Conservation (phyloP, 2,329 filamentous ascomycete genomes). For the Mycosphaerella sp. region DNA sequence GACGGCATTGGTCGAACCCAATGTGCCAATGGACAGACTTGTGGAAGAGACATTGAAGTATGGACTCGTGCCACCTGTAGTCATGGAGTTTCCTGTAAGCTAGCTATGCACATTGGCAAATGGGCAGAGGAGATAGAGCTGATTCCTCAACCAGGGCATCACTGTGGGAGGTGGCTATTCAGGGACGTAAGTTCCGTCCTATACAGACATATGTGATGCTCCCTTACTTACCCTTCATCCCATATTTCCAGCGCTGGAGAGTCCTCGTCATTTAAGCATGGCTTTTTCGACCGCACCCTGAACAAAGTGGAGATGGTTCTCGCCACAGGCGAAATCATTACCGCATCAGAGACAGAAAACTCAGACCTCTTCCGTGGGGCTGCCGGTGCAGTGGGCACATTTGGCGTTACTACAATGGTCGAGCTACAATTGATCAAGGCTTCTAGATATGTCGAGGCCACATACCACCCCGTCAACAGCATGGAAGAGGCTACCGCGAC, state of each 20-base stretch:
- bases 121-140: background rate
- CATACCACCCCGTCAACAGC: conserved; percentile 41
- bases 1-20: conserved; percentile 62
- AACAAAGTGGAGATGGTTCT: conserved; percentile 60
- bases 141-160: conserved; percentile 43
- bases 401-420: conserved; percentile 58
- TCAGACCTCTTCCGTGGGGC: conserved; percentile 59
- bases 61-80: conserved; percentile 56
- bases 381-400: conserved; percentile 58
- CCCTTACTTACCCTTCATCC: background rate
- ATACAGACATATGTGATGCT: background rate
- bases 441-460: conserved; percentile 45
- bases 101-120: background rate
- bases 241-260: conserved; percentile 51
- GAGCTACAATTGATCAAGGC: conserved; percentile 44
- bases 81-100: conserved; percentile 59
- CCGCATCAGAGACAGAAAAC: conserved; percentile 49
- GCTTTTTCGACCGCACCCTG: conserved; percentile 58
- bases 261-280: conserved; percentile 62
- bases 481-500: conserved; percentile 40
- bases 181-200: conserved; percentile 41
- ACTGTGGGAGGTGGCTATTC: conserved; percentile 63
- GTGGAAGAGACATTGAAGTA: conserved; percentile 52
- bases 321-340: conserved; percentile 52
- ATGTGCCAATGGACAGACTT: conserved; percentile 61